A percentile compares a stretch with the other conserved stretches of the same genome.
These are phyloP conservation scores for Irineochytrium annulatum DNA, from an alignment of 192 early-diverging fungal species.

Conservation along the genomic window DNA sequence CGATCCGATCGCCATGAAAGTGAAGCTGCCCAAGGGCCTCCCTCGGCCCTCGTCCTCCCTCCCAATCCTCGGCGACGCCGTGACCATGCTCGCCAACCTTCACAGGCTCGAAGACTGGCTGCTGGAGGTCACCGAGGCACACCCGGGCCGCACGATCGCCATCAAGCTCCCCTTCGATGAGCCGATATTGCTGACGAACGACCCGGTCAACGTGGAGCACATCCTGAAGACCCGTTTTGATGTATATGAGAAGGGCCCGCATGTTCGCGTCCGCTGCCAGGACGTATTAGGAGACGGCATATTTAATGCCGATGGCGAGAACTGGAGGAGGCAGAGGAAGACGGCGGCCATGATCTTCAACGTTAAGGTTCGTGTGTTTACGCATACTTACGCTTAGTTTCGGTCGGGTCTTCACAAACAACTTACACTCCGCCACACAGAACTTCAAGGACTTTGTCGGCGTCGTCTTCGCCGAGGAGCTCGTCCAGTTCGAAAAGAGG, in stretches of 20 bases:
- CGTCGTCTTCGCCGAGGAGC: slow-evolving; percentile 30
- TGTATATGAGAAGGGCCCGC: slow-evolving; percentile 26
- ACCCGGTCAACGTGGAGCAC: slow-evolving; percentile 31
- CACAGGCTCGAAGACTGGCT: slow-evolving; percentile 3
- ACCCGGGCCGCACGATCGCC: background rate
- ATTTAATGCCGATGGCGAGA: slow-evolving; percentile 66
- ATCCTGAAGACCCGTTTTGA: slow-evolving; percentile 36
- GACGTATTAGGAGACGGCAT: slow-evolving; percentile 65
- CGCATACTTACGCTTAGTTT: too few species aligned
- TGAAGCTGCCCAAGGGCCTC: background rate
- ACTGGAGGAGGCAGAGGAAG: slow-evolving; percentile 62
- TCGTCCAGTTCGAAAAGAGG: slow-evolving; percentile 10
- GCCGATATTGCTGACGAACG: slow-evolving; percentile 10
- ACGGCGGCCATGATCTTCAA: slow-evolving; percentile 42
- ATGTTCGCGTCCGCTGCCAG: slow-evolving; percentile 23
- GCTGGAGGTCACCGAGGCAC: slow-evolving; percentile 7
- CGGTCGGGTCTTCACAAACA: too few species aligned
- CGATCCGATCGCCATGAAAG: background rate
- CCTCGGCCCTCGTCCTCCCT: background rate
- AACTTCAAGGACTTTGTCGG: slow-evolving; percentile 34
- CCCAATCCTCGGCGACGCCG: slow-evolving; percentile 11
- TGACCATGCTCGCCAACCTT: slow-evolving; percentile 2
- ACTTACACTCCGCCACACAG: too few species aligned
- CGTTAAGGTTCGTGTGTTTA: slow-evolving; percentile 14
- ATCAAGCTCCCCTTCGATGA: slow-evolving; percentile 11